Evolutionary conservation across 106 monocot genomes (phyloP), one percentile per base, ranked within the genome.

Genomic region (Posidonia australis): DNA sequence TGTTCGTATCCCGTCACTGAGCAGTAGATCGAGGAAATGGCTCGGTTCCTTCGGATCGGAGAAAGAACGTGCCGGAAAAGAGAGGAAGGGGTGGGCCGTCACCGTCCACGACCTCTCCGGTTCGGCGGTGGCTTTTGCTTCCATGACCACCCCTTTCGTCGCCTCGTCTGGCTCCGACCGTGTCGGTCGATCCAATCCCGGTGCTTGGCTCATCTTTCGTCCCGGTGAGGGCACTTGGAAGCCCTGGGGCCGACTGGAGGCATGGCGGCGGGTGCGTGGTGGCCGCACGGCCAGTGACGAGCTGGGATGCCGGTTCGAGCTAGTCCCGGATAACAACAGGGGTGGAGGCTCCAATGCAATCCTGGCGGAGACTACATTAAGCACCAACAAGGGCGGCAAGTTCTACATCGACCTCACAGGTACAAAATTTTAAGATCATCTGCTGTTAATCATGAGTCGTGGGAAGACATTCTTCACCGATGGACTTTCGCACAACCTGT

Each of bases 101-200:
- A 94, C 89, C 0, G 83, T 94, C 23, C 94, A 94, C 71, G 94
- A 89, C 67, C 86, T 94, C 44, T 84, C 86, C 18, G 93, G 93
- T 21, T 85, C 93, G 0, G 83, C 89, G 0, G 89, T 86, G 20
- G 94, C 94, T 21, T 66, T 86, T 28, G 94, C 94, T 1, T 94
- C 89, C 5, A 94, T 94, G 86, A 80, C 82, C 4, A 94, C 86
- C 0, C 89, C 94, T 7, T 94, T 94, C 79, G 89, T 94, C 1
- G 79, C 94, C 14, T 94, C 89, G 3, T 79, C 81, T 0, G 86
- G 89, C n/a, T 76, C 89, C 13, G 89, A 89, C 69, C 79, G 81
- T 2, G 94, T 94, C 13, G 78, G 77, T 74, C 83, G 83, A 1
- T 86, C 86, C 16, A 94, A 94, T 74, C 94, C 89, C 0, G 94